Base-by-base conservation (phyloP, 352 stramenopile species). In the Blastocystis sp. region DNA sequence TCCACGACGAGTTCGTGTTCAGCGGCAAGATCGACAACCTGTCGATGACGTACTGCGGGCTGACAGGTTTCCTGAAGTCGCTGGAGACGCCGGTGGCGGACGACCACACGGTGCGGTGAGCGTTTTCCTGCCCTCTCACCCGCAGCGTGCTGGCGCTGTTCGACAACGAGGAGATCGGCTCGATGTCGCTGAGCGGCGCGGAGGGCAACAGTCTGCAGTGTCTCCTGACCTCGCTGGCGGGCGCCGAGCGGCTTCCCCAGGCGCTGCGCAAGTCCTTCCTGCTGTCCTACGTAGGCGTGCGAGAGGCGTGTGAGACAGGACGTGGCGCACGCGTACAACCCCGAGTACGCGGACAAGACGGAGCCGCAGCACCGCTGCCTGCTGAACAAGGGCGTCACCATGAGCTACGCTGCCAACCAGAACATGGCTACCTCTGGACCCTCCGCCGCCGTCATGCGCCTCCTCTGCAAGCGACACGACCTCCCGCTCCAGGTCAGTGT, bases 391-490 rank as follows among this genome's bases (percentile, higher is more conserved):
- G 95, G 94, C 27, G 89, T 96, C 69, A 95, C 98, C 27, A 97
- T 99, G 87, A 98, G 98, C 90, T 92, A 95, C 88, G 98, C 98
- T 88, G 91, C 91, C 38, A 98, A 98, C 89, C 94, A 98, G 88
- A 91, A 95, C 67, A 98, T 98, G 87, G 92, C 95, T 16, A 98
- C 95, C 4, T 97, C 92, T 64, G 91, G 90, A 57, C 91, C 97
- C 16, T 97, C 94, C 2, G 48, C 64, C 4, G 46, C 67, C 2
- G 42, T 87, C 9, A 63, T 88, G 36, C 51, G 78, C 9, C 6
- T 59, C n/a, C 21, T 86, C 27, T 85, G 59, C 49, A 79, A 89
- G 73, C 87, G 78, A 40, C 63, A 88, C 65, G 89, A 91, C 88
- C 87, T 95, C 11, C 89, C 92, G 51, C 88, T 97, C 44, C 94